Evolutionary conservation across 2,329 filamentous ascomycete species (phyloP).

Genomic region (Fusarium sp.): DNA sequence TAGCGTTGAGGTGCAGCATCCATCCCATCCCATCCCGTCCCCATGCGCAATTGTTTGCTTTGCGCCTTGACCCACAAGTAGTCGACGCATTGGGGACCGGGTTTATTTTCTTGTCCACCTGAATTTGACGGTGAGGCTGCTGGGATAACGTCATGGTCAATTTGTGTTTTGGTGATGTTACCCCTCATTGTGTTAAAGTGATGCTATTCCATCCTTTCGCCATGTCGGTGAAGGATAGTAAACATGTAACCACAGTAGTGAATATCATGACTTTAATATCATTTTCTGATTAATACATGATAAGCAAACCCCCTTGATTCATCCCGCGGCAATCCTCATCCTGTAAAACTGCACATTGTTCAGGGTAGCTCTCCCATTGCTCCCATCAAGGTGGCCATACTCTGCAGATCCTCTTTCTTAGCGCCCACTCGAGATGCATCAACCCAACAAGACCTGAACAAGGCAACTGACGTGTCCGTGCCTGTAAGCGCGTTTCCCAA

Average conservation of each 20-base stretch:
- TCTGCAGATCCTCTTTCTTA: neutral
- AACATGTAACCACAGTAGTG: neutral
- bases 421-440: neutral
- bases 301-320: neutral
- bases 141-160: neutral
- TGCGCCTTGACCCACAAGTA: neutral
- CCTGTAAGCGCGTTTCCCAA: neutral
- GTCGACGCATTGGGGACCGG: neutral
- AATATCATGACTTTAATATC: neutral
- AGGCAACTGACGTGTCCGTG: neutral
- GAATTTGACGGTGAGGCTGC: neutral
- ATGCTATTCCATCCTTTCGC: neutral
- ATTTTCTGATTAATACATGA: neutral
- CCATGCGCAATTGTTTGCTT: neutral
- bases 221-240: neutral
- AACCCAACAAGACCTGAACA: neutral
- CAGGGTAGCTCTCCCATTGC: neutral
- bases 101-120: neutral
- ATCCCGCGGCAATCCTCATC: neutral
- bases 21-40: neutral
- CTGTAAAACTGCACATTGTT: neutral
- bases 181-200: neutral
- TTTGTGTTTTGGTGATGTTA: neutral
- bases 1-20: neutral
- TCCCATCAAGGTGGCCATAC: neutral